phyloP scores from a whole-genome alignment of 2,329 filamentous ascomycete genomes.

The Plectosphaerella plurivora region DNA sequence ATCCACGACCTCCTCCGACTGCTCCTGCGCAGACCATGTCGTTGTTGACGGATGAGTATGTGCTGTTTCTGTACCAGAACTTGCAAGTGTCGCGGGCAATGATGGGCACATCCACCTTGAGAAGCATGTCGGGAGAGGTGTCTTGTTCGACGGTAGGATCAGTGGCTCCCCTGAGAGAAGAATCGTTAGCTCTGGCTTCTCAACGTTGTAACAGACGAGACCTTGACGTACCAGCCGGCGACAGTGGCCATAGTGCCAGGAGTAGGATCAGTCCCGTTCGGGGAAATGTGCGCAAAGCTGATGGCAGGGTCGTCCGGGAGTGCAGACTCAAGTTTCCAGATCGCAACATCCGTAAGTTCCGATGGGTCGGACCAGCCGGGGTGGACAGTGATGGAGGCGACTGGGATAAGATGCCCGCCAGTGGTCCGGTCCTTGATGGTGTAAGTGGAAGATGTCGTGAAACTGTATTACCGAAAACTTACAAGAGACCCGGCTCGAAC shows the following conservation, averaged over 20 bases:
- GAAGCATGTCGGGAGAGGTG: conserved; percentile 13
- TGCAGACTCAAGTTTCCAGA: conserved; percentile 20
- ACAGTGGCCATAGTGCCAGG: conserved; percentile 13
- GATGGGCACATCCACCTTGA: conserved; percentile 24
- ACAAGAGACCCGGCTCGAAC: conserved; percentile 20
- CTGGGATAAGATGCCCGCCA: conserved; percentile 18
- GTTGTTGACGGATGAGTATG: conserved; percentile 16
- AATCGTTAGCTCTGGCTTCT: not conserved
- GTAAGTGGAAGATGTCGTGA: too few relatives aligned
- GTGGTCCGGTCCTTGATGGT: conserved; percentile 13
- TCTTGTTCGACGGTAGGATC: not conserved
- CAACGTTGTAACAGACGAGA: not conserved
- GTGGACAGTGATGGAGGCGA: conserved; percentile 18
- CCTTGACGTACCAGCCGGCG: conserved; percentile 20
- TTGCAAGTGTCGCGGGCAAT: conserved; percentile 20
- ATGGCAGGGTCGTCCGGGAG: conserved; percentile 16
- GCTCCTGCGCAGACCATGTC: conserved; percentile 27
- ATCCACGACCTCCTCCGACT: conserved; percentile 20
- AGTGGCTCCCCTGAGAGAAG: conserved; percentile 15
- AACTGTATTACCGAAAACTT: too few relatives aligned
- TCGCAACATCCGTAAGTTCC: conserved; percentile 21
- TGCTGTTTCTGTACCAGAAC: conserved; percentile 11
- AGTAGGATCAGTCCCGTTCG: conserved; percentile 19
- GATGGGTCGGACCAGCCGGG: conserved; percentile 15
- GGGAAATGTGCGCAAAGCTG: conserved; percentile 17